Evolutionary conservation across 1,284 basidiomycete species (phyloP), one percentile per base, ranked within the genome.

Genomic region (Ganoderma sinense): DNA sequence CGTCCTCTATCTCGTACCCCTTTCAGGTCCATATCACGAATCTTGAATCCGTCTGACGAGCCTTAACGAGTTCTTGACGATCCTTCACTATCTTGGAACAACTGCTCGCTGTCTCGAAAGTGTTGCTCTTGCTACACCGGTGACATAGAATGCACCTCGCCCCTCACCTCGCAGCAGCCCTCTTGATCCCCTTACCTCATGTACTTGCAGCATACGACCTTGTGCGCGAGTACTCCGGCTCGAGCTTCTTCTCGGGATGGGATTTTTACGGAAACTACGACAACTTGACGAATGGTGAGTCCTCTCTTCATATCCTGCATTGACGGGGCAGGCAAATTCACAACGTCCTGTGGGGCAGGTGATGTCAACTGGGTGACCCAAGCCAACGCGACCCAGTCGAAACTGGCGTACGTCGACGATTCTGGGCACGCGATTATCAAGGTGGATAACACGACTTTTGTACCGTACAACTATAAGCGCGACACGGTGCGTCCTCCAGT

Each of bases 401-500:
- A 83, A 5, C 81, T 92, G n/a, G 88, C 88, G 18, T 89, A 88
- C 71, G 80, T 90, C 64, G 88, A 88, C 71, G 71, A 68, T 66
- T 83, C 83, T 0, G 85, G 88, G 13, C 84, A 87, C 69, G 87
- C 85, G 6, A 86, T 92, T 71, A 82, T 92, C 74, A 87, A 83
- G 72, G 89, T 90, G 31, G 89, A 91, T 78, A 89, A 91, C 75
- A 80, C 80, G 29, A 82, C 83, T 36, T 82, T 83, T 66, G 88
- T 91, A 8, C 79, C 82, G 20, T 83, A 83, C 68, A 87, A 88
- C 65, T 76, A 89, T 63, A 87, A 88, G 78, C 83, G 91, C 11
- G 86, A 88, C 71, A 85, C 89, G 31, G 88, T 90, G 71, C 75
- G 84, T 61, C 59, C 23, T 26, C 48, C 53, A 41, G 60, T 16